Base-by-base conservation (phyloP, 768 basidiomycete genomes). In the Antrodiella citrinella region DNA sequence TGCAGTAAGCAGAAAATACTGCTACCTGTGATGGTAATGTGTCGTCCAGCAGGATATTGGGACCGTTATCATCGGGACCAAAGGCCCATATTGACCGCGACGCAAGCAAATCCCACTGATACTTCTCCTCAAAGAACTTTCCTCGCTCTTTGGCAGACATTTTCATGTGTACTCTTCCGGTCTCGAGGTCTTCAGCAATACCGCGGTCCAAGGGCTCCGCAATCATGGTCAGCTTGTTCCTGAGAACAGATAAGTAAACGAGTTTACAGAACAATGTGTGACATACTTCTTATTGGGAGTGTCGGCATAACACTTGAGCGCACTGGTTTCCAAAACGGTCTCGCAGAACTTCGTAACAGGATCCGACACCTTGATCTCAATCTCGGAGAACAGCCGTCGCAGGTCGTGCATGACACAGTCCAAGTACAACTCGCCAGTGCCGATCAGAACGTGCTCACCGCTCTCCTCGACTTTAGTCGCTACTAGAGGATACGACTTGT, bases 71-170 rank as follows among this genome's bases (percentile, higher is more conserved):
- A 57, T 98, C 92, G 2, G 96, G 96, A 18, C 96, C 96, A 67
- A 99, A 99, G 19, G 96, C 93, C 96, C 96, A 99, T 73, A 99
- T 96, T 58, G 94, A 97, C 52, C 96, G 78, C 41, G 93, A 95
- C 1, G 96, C 95, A 51, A 99, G 78, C 60, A 98, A 69, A 69
- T 99, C 96, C 95, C 96, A 99, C 52, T 94, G 88, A 66, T 98
- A 95, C 63, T 92, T 95, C 63, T 91, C 86, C 67, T 98, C 84
- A 69, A 99, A 98, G 72, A 94, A 92, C 45, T 83, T 86, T 23
- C 95, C 96, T 42, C 96, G 77, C 61, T 98, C 93, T 68, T 97
- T 97, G 21, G 88, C 78, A 1, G 90, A 78, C 91, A 98, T 94
- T 21, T 86, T 82, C 81, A 98, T 96, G 51, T 84, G 87, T 49